phyloP scores from a whole-genome alignment of 1,284 basidiomycete genomes.

The Trichosporon faecale region DNA sequence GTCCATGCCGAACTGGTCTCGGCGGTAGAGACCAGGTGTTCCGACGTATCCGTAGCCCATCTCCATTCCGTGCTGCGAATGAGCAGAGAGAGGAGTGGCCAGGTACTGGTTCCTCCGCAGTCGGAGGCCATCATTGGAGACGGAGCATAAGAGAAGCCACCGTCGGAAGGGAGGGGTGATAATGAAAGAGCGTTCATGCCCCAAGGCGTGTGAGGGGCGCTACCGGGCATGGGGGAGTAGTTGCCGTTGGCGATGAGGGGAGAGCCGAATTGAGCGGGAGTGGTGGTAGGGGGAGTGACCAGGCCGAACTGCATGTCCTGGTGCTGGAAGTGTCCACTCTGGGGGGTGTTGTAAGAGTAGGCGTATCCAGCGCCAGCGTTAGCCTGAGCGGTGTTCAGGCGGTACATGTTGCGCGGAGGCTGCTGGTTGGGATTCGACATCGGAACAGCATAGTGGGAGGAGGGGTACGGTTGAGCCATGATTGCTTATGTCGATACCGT shows the following conservation, averaged over 20 bases:
- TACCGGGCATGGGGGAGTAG: slow-evolving; percentile 14
- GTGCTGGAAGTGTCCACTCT: slow-evolving; percentile 16
- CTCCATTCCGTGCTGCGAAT: slow-evolving; percentile 6
- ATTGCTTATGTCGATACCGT: background rate
- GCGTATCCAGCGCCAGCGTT: background rate
- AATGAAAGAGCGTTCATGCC: slow-evolving; percentile 22
- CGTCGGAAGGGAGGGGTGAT: slow-evolving; percentile 12
- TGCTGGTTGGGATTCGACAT: slow-evolving; percentile 8
- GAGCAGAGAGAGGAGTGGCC: slow-evolving; percentile 3
- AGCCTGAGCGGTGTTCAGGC: background rate
- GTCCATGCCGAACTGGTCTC: slow-evolving; percentile 10
- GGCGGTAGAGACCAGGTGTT: slow-evolving; percentile 10
- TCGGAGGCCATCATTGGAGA: slow-evolving; percentile 19
- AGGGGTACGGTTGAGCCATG: slow-evolving; percentile 25
- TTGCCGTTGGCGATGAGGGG: slow-evolving; percentile 18
- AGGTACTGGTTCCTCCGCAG: slow-evolving; percentile 9
- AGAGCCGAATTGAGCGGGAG: slow-evolving; percentile 19
- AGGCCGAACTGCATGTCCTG: slow-evolving; percentile 20
- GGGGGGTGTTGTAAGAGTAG: slow-evolving; percentile 6
- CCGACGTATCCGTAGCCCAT: slow-evolving; percentile 15
- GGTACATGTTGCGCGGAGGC: slow-evolving; percentile 21
- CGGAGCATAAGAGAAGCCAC: slow-evolving; percentile 16
- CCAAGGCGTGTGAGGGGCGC: slow-evolving; percentile 19
- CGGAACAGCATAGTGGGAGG: slow-evolving; percentile 12
- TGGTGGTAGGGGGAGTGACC: slow-evolving; percentile 22